Evolutionary conservation across 2,329 filamentous ascomycete genomes (phyloP).

Genomic region (Paracoccidioides lutzii): DNA sequence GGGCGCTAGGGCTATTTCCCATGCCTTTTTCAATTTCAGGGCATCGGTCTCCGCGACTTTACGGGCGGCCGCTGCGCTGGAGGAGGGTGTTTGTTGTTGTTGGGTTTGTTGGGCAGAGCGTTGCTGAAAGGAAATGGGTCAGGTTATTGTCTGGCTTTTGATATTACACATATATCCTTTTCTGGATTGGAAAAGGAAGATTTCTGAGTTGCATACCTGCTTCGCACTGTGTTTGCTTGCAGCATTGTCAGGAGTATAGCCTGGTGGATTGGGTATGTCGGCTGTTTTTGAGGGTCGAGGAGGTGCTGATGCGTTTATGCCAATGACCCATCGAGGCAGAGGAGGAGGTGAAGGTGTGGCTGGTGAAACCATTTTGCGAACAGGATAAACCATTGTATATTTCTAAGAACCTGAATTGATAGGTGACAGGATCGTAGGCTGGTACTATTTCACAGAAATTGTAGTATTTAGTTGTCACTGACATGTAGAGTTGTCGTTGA

Average conservation of each 20-base stretch:
- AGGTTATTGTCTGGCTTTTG: not conserved
- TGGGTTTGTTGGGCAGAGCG: slow-evolving; percentile 11
- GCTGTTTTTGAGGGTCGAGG: slow-evolving; percentile 50
- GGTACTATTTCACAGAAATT: not conserved
- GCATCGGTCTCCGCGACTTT: slow-evolving; percentile 73
- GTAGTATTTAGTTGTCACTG: not conserved
- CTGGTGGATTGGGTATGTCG: slow-evolving; percentile 71
- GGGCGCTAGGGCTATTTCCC: slow-evolving; percentile 89
- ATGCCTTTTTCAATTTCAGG: slow-evolving; percentile 95
- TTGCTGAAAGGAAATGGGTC: not conserved
- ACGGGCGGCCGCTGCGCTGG: slow-evolving; percentile 50
- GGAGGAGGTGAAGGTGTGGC: slow-evolving; percentile 27
- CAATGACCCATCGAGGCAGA: slow-evolving; percentile 68
- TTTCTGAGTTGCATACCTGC: slow-evolving; percentile 38
- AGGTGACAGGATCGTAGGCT: not conserved
- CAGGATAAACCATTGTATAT: not conserved
- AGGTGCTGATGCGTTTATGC: slow-evolving; percentile 59
- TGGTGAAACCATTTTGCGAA: slow-evolving; percentile 9
- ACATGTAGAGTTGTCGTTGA: not conserved
- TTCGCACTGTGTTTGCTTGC: slow-evolving; percentile 37
- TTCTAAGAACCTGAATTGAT: not conserved
- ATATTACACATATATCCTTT: not conserved
- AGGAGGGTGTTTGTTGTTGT: slow-evolving; percentile 30
- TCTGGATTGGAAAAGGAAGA: slow-evolving; percentile 5
- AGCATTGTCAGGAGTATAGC: slow-evolving; percentile 74